Conservation (phyloP, 345 rosid genomes). For the Rhodomyrtus tomentosa region DNA sequence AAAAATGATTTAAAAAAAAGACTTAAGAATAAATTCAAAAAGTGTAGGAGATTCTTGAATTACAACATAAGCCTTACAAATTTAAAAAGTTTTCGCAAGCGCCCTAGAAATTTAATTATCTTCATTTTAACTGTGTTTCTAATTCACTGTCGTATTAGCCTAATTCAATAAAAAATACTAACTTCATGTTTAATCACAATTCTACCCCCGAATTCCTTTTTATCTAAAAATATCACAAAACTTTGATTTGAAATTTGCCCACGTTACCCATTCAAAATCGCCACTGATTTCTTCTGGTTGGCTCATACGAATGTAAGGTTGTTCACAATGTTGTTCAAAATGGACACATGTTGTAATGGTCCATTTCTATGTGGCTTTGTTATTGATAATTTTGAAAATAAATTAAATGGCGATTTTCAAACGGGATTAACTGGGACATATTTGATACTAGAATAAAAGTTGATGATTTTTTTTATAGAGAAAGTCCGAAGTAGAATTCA, state of each 20-base stretch:
- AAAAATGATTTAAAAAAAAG: neutral
- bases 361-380: rapidly evolving
- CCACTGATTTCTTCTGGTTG: neutral
- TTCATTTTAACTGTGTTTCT: neutral
- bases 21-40: neutral
- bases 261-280: neutral
- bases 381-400: neutral
- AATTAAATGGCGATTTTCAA: rapidly evolving
- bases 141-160: neutral
- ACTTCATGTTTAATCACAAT: neutral
- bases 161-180: neutral
- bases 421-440: rapidly evolving
- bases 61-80: neutral
- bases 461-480: neutral
- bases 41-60: neutral
- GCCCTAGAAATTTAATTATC: neutral
- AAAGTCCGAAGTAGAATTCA: neutral
- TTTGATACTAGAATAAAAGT: neutral
- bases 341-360: rapidly evolving
- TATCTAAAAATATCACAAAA: too few species aligned
- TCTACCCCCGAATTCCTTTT: neutral
- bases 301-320: neutral
- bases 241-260: neutral
- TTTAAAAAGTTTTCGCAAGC: neutral
- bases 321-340: too few species aligned